A percentile compares a stretch with the other conserved stretches of the same genome.
Evolutionary conservation across 2,329 filamentous ascomycete species (phyloP).

Genomic region (Trichoderma afroharzianum): DNA sequence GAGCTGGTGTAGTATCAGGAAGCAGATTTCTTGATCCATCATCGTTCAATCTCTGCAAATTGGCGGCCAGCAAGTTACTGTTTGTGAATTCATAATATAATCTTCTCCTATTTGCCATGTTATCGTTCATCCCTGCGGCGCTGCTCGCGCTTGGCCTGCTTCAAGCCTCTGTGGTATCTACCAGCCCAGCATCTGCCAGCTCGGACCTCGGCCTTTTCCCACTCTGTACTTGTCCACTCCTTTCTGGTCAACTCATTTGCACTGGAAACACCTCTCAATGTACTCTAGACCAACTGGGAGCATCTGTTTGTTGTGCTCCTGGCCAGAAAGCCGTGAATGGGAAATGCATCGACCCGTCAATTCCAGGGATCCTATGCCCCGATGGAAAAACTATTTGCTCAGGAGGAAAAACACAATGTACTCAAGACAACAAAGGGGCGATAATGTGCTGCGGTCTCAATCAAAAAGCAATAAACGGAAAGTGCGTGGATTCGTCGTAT

Average conservation of each 20-base stretch:
- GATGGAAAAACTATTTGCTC: not conserved
- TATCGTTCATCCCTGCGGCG: not conserved
- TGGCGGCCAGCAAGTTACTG: not conserved
- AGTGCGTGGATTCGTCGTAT: not conserved
- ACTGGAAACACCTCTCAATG: not conserved
- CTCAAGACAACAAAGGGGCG: not conserved
- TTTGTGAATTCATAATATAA: not conserved
- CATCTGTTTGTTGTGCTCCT: not conserved
- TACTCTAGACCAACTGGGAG: not conserved
- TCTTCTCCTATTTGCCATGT: not conserved
- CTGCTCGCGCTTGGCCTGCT: not conserved
- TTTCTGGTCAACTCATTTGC: not conserved
- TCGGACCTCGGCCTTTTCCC: not conserved
- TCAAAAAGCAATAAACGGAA: not conserved
- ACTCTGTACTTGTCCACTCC: not conserved
- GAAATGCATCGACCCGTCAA: not conserved
- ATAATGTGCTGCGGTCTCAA: not conserved
- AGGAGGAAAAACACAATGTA: not conserved
- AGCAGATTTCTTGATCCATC: not conserved
- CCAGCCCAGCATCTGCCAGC: not conserved
- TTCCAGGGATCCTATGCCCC: not conserved
- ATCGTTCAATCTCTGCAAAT: not conserved
- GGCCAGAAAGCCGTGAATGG: not conserved
- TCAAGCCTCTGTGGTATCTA: not conserved
- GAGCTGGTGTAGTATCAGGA: not conserved